Evolutionary conservation across 805 yeast species (phyloP), one percentile per base, ranked within the genome.

Genomic region (Candida chilensis): DNA sequence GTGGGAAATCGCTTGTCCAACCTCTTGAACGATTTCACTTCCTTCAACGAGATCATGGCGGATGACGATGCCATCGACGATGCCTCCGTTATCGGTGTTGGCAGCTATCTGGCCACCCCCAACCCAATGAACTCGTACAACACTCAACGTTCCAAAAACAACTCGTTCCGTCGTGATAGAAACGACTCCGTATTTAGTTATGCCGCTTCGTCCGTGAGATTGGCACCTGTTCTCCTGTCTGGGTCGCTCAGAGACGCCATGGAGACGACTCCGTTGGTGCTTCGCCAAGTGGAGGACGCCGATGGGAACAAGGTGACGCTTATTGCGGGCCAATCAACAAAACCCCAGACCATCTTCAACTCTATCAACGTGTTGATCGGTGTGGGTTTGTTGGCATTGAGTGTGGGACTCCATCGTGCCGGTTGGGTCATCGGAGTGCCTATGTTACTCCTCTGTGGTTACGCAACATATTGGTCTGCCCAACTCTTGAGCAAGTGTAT

Each of bases 301-400:
- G 77, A 78, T 39, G 94, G 94, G 5, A 71, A 74, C 34, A 59
- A 77, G 4, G 68, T 80, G 25, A 78, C 88, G 3, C 74, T 82
- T 36, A 57, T 80, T 29, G 82, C 80, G 2, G 94, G 95, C 24
- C 86, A 81, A 49, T 82, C 94, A 3, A 78, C 85, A 0, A 79
- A 76, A 8, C 78, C 80, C 2, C 85, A 78, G 45, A 78, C 86
- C 0, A 56, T 75, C 12, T 74, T 78, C 57, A 78, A 78, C 46
- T 67, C 80, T 10, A 69, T 78, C 32, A 78, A 78, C 45, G 74
- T 74, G 7, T 59, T 78, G 29, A 73, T 78, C 31, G 86, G 86
- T 11, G 75, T 78, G 30, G 86, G 85, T 1, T 57, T 78, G 33
- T 58, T 78, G 33, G 78, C 84, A 5, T 54, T 78, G 21, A 81